Percentiles rank a stretch among this genome's conserved stretches.
Conservation (phyloP, 2,329 filamentous ascomycete genomes). For the Penicillium griseofulvum region DNA sequence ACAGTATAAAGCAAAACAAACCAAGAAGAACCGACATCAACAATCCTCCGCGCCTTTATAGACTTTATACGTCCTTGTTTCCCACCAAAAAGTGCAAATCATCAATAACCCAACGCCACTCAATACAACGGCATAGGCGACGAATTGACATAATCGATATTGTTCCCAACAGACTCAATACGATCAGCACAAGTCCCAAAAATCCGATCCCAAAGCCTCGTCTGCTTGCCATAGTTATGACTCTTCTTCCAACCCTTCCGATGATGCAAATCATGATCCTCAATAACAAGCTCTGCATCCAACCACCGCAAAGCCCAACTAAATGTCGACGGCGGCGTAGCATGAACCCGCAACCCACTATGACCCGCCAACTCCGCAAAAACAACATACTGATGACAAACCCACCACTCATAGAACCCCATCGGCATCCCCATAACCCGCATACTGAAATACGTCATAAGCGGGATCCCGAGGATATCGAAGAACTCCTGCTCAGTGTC, state of each 20-base stretch:
- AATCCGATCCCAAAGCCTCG: slow-evolving; percentile 26
- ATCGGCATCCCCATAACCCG: slow-evolving; percentile 24
- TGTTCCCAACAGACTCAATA: slow-evolving; percentile 20
- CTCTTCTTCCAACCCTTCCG: slow-evolving; percentile 30
- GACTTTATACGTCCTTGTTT: background rate
- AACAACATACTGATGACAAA: slow-evolving; percentile 27
- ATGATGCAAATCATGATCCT: slow-evolving; percentile 29
- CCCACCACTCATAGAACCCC: slow-evolving; percentile 30
- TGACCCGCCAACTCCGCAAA: slow-evolving; percentile 27
- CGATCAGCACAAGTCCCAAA: slow-evolving; percentile 27
- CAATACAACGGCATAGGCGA: slow-evolving; percentile 24
- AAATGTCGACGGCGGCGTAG: slow-evolving; percentile 21
- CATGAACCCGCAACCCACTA: slow-evolving; percentile 24
- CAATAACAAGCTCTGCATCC: slow-evolving; percentile 26
- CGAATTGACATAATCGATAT: slow-evolving; percentile 25
- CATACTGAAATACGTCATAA: slow-evolving; percentile 24
- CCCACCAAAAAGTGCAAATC: background rate
- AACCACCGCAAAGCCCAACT: slow-evolving; percentile 21
- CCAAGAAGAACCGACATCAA: background rate
- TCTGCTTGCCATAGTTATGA: slow-evolving; percentile 29
- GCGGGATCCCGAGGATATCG: slow-evolving; percentile 25
- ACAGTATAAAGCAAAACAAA: background rate
- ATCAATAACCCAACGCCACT: background rate
- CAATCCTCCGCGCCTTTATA: background rate
- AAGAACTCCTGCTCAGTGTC: slow-evolving; percentile 28